Base-by-base conservation (phyloP, 352 stramenopile species). In the Globisporangium alternatum region DNA sequence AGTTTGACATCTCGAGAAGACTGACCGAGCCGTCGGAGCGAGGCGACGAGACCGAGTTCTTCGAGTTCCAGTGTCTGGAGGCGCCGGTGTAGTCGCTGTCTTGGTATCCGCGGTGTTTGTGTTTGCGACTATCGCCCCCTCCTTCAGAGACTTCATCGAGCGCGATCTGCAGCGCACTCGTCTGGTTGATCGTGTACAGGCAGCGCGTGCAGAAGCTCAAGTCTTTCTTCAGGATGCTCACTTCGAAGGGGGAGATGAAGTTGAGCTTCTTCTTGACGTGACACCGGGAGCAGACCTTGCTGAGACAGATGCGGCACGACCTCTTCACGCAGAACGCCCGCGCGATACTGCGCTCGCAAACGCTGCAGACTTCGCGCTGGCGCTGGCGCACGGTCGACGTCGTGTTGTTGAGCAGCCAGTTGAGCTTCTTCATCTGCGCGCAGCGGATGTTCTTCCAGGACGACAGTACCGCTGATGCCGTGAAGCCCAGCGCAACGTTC, bases 401-500 rank as follows among this genome's bases (percentile, higher is more conserved):
- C 53, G 35, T 62, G 22, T 62, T 62, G 56, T 31, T 62, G 41
- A 62, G 56, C 41, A 54, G 28, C 56, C 56, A 62, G 45, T 54
- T 47, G 33, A 85, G 72, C 66, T 85, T 85, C 59, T 76, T 71
- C 59, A 70, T 80, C 61, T 82, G 70, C 6, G 76, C 76, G 57
- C 75, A 75, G 33, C 71, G 43, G 10, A 80, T 64, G 35, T 52
- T 55, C 61, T 53, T 59, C 33, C 48, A 48, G 2, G 56, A 22
- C 7, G 60, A 22, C 15, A 58, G 39, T 1, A 62, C 15, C 9
- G 44, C 43, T 13, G 54, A 51, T 0, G 55, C 65, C 1, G 65
- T 41, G 21, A 53, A 72, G 25, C 72, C 62, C 9, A 80, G 41
- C 25, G 69, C 67, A 12, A 62, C 64, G 12, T 68, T 76, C 62